A percentile compares a stretch with the other conserved stretches of the same genome.
Evolutionary conservation across 1,284 basidiomycete species (phyloP).

Genomic region (Cutaneotrichosporon mucoides): DNA sequence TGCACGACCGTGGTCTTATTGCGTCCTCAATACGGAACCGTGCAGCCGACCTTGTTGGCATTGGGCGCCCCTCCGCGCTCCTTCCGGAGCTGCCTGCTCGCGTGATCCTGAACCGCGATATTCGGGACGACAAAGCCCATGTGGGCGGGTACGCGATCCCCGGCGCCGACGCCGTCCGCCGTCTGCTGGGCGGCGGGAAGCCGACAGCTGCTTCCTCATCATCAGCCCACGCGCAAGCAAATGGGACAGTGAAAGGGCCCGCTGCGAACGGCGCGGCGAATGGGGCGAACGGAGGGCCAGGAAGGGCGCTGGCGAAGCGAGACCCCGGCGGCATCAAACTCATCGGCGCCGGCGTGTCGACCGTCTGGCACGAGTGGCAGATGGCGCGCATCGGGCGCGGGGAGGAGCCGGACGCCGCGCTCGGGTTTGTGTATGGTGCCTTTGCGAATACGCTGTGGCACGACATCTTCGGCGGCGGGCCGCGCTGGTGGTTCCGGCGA

Average conservation of each 20-base stretch:
- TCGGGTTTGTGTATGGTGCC: constrained; percentile 33
- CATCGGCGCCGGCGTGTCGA: constrained; percentile 40
- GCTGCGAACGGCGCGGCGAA: not conserved
- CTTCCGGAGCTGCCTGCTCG: constrained; percentile 28
- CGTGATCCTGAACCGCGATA: constrained; percentile 31
- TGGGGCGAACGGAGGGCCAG: not conserved
- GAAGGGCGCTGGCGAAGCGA: not conserved
- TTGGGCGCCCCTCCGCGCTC: constrained; percentile 41
- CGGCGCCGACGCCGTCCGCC: constrained; percentile 19
- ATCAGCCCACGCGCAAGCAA: not conserved
- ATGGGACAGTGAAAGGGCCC: not conserved
- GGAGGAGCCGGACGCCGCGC: constrained; percentile 29
- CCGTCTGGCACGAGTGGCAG: constrained; percentile 48
- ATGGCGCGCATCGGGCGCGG: constrained; percentile 37
- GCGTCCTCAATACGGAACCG: constrained; percentile 27
- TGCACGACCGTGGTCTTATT: constrained; percentile 38
- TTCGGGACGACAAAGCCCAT: constrained; percentile 20
- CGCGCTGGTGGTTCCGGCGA: constrained; percentile 16
- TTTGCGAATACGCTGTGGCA: constrained; percentile 32
- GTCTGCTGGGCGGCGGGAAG: constrained; percentile 25
- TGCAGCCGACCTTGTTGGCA: constrained; percentile 41
- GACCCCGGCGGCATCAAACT: constrained; percentile 27
- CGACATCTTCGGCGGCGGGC: constrained; percentile 29
- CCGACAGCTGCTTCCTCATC: not conserved
- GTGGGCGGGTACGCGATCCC: constrained; percentile 35